These are phyloP conservation scores for Phanerodontia chrysosporium DNA, from an alignment of 768 basidiomycete species.

Conservation along the genomic window DNA sequence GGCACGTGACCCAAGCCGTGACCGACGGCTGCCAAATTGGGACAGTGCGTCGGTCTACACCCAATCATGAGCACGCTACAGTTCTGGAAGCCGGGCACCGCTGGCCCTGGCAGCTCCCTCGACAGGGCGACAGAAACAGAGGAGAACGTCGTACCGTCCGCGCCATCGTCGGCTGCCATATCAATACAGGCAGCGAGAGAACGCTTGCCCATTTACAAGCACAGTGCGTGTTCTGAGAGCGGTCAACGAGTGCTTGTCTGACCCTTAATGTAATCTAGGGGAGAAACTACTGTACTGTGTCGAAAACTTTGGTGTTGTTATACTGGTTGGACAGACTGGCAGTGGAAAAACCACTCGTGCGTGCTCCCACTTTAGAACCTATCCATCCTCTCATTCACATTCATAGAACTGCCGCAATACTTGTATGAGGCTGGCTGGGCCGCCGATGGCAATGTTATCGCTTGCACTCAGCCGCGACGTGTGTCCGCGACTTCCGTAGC, in stretches of 20 bases:
- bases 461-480: constrained; percentile 88
- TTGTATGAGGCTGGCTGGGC: constrained; percentile 94
- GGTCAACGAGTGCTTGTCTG: background rate
- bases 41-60: background rate
- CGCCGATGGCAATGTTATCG: constrained; percentile 73
- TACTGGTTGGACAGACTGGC: constrained; percentile 93
- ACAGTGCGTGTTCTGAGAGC: constrained; percentile 47
- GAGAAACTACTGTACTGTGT: constrained; percentile 78
- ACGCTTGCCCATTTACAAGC: constrained; percentile 84
- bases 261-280: constrained; percentile 37
- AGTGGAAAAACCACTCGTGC: constrained; percentile 97
- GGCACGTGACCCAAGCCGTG: background rate
- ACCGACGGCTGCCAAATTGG: background rate
- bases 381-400: constrained; percentile 12
- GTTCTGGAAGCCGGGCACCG: constrained; percentile 90
- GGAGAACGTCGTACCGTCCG: constrained; percentile 64
- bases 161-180: constrained; percentile 47
- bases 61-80: constrained; percentile 47
- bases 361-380: constrained; percentile 24
- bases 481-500: constrained; percentile 97
- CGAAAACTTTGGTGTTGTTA: constrained; percentile 78
- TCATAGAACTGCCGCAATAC: constrained; percentile 89
- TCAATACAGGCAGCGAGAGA: constrained; percentile 76
- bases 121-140: constrained; percentile 81
- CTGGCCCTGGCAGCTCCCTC: constrained; percentile 79